Evolutionary conservation across 129 eudicot genomes (phyloP).

Genomic region (Flaveria robusta): DNA sequence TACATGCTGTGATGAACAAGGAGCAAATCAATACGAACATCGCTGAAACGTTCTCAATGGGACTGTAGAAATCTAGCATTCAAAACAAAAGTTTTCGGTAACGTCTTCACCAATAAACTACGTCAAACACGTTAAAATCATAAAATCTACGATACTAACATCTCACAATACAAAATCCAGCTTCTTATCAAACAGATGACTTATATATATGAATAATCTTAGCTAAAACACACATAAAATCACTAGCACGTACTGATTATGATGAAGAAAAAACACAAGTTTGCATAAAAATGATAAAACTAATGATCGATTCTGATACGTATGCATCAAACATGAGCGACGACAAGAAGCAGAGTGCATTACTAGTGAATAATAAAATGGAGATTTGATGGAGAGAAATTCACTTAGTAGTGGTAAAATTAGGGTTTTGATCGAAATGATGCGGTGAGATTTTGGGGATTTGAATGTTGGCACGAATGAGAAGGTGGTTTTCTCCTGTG

Average conservation of each 20-base stretch:
- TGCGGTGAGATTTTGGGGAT: conserved; percentile 12
- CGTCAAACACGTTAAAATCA: background rate
- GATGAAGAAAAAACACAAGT: conserved; percentile 2
- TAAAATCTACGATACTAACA: conserved; percentile 9
- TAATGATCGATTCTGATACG: background rate
- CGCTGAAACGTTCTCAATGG: no score
- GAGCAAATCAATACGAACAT: no score
- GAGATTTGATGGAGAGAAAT: background rate
- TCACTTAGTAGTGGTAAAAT: conserved; percentile 13
- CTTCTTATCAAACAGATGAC: background rate
- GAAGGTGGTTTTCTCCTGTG: background rate
- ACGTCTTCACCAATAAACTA: background rate
- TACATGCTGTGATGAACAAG: background rate
- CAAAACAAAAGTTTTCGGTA: no score
- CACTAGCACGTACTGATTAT: background rate
- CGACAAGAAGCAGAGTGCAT: background rate
- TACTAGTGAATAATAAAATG: background rate
- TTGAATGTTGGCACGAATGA: background rate
- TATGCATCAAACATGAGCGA: conserved; percentile 18
- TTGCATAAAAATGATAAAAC: conserved; percentile 1
- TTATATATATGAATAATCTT: background rate
- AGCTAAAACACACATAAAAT: background rate
- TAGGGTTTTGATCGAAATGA: conserved; percentile 27
- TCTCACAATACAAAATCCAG: conserved; percentile 15
- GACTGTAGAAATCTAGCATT: no score